phyloP scores from a whole-genome alignment of 768 basidiomycete species.

The Clitopilus hobsonii region DNA sequence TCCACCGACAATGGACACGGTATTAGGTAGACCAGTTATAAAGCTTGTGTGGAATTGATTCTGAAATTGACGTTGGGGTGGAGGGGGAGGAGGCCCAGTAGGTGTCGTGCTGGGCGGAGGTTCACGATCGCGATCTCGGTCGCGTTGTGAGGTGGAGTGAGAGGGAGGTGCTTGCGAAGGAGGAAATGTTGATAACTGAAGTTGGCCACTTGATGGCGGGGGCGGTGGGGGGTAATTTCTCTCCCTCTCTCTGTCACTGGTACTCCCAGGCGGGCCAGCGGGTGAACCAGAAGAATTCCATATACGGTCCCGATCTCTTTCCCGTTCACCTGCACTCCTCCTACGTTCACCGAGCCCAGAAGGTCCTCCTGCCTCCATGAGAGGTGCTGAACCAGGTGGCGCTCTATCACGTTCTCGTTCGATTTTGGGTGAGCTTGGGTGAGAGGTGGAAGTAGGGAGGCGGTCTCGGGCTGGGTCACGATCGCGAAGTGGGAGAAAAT shows the following conservation, averaged over 20 bases:
- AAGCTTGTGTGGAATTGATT: constrained; percentile 21
- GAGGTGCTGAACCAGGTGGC: too few relatives aligned
- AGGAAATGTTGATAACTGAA: neutral
- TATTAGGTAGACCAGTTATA: constrained; percentile 12
- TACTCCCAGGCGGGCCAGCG: neutral
- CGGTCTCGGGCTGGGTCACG: too few relatives aligned
- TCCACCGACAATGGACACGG: constrained; percentile 3
- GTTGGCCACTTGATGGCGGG: neutral
- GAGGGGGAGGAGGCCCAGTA: too few relatives aligned
- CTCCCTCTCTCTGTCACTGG: constrained; percentile 5
- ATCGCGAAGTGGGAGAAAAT: too few relatives aligned
- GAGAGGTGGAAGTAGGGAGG: neutral
- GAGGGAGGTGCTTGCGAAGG: neutral
- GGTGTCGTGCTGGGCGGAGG: too few relatives aligned
- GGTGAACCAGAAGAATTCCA: constrained; percentile 1
- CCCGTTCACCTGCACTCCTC: constrained; percentile 1
- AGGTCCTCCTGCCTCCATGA: too few relatives aligned
- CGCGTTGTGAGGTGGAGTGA: neutral
- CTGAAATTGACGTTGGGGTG: constrained; percentile 21
- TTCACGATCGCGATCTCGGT: neutral
- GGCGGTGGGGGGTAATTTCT: neutral
- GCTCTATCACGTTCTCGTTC: neutral
- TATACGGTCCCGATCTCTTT: constrained; percentile 4
- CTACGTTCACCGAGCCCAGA: neutral
- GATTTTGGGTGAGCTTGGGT: neutral